Conservation (phyloP, 371 early-diverging fungal species). For the Batkoa obscura region DNA sequence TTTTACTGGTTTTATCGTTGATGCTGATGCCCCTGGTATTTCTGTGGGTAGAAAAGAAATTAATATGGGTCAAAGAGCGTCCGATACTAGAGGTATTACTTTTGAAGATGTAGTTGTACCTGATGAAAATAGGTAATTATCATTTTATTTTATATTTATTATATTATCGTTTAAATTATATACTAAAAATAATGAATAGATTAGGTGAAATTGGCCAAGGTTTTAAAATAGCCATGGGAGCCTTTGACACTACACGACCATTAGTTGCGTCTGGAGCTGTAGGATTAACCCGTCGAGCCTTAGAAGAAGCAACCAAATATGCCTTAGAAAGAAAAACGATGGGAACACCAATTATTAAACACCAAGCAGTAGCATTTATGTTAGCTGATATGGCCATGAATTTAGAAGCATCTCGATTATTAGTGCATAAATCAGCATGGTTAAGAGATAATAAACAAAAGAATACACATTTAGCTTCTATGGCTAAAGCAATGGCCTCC, state of each 20-base stretch:
- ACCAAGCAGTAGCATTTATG: slow-evolving; percentile 90
- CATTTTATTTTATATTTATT: slow-evolving; percentile 3
- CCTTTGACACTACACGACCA: slow-evolving; percentile 90
- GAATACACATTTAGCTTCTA: slow-evolving; percentile 91
- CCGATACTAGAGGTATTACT: slow-evolving; percentile 84
- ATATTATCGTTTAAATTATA: not conserved
- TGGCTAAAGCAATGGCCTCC: slow-evolving; percentile 83
- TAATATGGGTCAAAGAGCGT: slow-evolving; percentile 91
- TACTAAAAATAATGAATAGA: slow-evolving; percentile 4
- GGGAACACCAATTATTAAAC: slow-evolving; percentile 77
- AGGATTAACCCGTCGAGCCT: slow-evolving; percentile 81
- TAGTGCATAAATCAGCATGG: slow-evolving; percentile 72
- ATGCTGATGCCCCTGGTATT: slow-evolving; percentile 77
- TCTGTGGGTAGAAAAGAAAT: slow-evolving; percentile 83
- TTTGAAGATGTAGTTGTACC: slow-evolving; percentile 91
- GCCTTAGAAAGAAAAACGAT: slow-evolving; percentile 86
- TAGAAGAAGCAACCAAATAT: slow-evolving; percentile 84
- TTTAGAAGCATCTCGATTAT: slow-evolving; percentile 68
- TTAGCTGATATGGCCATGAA: slow-evolving; percentile 91
- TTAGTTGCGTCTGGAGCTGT: slow-evolving; percentile 81
- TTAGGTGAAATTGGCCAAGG: slow-evolving; percentile 60
- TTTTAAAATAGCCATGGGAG: slow-evolving; percentile 94
- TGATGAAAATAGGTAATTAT: slow-evolving; percentile 49
- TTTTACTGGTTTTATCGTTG: slow-evolving; percentile 92
- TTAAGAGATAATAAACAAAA: slow-evolving; percentile 63